A percentile compares a stretch with the other conserved stretches of the same genome.
Conservation (phyloP, 108 stramenopile species). For the Nitzschia sp. region DNA sequence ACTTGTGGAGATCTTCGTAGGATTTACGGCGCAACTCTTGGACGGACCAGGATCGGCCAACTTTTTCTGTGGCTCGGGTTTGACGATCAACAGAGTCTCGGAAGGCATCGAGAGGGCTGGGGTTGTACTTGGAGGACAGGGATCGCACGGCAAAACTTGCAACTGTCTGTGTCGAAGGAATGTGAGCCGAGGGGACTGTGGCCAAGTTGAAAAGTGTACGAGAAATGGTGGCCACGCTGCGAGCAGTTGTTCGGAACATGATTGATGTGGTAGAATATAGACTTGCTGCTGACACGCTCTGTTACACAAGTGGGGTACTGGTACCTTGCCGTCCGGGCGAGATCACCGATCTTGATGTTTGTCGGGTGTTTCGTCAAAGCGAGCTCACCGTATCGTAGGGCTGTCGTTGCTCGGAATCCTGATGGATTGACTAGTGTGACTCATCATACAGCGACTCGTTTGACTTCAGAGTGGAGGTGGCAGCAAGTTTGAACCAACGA, state of each 20-base stretch:
- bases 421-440: too few relatives aligned
- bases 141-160: not conserved
- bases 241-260: constrained; percentile 1
- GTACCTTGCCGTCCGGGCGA: too few relatives aligned
- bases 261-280: not conserved
- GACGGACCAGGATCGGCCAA: constrained; percentile 78
- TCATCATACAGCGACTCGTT: too few relatives aligned
- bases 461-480: too few relatives aligned
- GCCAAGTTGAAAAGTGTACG: not conserved
- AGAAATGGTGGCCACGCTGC: not conserved
- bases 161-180: not conserved
- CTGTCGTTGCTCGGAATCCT: too few relatives aligned
- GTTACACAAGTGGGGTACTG: too few relatives aligned
- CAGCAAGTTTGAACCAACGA: too few relatives aligned
- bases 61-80: constrained; percentile 57
- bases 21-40: constrained; percentile 84
- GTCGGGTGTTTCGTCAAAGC: too few relatives aligned
- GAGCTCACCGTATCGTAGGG: too few relatives aligned
- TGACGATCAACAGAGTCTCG: constrained; percentile 68
- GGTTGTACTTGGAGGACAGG: constrained; percentile 17
- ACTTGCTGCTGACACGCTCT: too few relatives aligned
- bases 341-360: too few relatives aligned
- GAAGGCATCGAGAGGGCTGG: constrained; percentile 67
- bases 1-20: constrained; percentile 88
- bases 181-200: not conserved